phyloP scores from a whole-genome alignment of 805 yeast genomes.

The Grigorovia humatica region DNA sequence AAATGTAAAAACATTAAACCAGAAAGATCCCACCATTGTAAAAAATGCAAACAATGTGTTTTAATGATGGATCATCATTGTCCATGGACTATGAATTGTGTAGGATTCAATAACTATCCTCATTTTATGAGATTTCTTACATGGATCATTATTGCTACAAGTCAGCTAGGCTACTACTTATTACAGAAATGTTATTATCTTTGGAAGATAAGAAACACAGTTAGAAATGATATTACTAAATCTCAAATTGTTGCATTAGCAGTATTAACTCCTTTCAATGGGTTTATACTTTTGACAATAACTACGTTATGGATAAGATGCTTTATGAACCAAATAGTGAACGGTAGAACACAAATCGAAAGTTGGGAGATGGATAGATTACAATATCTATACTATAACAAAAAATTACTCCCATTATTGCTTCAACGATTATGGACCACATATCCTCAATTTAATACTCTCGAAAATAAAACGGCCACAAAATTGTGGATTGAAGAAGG shows the following conservation, averaged over 20 bases:
- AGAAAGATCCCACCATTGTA: conserved; percentile 79
- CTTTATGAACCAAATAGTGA: conserved; percentile 38
- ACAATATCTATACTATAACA: conserved; percentile 50
- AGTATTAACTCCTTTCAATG: conserved; percentile 42
- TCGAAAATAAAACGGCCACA: conserved; percentile 9
- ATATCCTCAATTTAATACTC: conserved; percentile 16
- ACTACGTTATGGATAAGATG: conserved; percentile 52
- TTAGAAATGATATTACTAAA: conserved; percentile 36
- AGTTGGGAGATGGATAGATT: conserved; percentile 85
- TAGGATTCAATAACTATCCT: conserved; percentile 68
- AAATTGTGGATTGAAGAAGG: conserved; percentile 4
- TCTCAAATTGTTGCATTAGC: conserved; percentile 45
- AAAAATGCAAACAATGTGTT: conserved; percentile 62
- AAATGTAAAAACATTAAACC: conserved; percentile 72
- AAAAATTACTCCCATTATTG: conserved; percentile 36
- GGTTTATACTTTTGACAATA: conserved; percentile 54
- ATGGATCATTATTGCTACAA: conserved; percentile 50
- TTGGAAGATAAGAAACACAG: conserved; percentile 41
- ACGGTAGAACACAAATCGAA: conserved; percentile 84
- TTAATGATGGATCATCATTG: conserved; percentile 88
- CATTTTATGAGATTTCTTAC: conserved; percentile 68
- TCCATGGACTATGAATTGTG: conserved; percentile 90
- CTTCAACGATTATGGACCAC: conserved; percentile 38
- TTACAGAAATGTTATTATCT: conserved; percentile 32
- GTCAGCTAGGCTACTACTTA: conserved; percentile 36